Evolutionary conservation across 768 basidiomycete species (phyloP).

Genomic region (Xerocomellus dryophilus): DNA sequence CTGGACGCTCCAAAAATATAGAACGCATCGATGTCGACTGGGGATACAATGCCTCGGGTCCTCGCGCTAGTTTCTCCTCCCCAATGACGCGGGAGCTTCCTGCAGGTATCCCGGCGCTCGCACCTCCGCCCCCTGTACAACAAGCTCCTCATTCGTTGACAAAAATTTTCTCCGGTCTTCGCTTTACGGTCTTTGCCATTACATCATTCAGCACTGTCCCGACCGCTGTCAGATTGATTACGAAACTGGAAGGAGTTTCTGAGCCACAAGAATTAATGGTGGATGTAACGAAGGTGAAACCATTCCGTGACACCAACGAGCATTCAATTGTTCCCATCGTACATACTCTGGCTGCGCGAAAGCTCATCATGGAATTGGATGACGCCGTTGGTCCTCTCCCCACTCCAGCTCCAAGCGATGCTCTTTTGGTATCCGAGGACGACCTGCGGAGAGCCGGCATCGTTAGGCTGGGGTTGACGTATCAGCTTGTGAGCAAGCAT

Average conservation of each 20-base stretch:
- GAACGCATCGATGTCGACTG: constrained; percentile 50
- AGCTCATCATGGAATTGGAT: constrained; percentile 52
- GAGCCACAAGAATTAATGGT: constrained; percentile 19
- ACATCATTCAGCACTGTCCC: constrained; percentile 25
- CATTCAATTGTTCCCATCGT: constrained; percentile 34
- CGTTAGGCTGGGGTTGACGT: constrained; percentile 47
- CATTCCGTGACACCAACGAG: constrained; percentile 18
- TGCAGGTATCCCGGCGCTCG: constrained; percentile 22
- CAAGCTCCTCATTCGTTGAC: constrained; percentile 34
- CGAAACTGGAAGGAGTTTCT: constrained; percentile 26
- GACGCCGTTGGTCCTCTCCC: constrained; percentile 36
- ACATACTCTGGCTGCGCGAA: constrained; percentile 54
- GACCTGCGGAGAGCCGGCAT: constrained; percentile 45
- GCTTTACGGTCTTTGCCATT: constrained; percentile 36
- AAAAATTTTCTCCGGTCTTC: constrained; percentile 33
- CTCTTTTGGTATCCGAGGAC: constrained; percentile 26
- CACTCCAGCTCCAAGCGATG: constrained; percentile 22
- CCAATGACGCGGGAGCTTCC: constrained; percentile 20
- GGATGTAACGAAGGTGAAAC: constrained; percentile 24
- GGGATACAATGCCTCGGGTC: constrained; percentile 26
- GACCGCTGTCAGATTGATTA: constrained; percentile 24
- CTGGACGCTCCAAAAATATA: constrained; percentile 47
- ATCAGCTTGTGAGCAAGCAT: constrained; percentile 48
- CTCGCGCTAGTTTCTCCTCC: neutral
- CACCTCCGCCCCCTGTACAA: constrained; percentile 33